These are phyloP conservation scores for Terfezia boudieri DNA, from an alignment of 495 filamentous ascomycete genomes.

Conservation along the genomic window DNA sequence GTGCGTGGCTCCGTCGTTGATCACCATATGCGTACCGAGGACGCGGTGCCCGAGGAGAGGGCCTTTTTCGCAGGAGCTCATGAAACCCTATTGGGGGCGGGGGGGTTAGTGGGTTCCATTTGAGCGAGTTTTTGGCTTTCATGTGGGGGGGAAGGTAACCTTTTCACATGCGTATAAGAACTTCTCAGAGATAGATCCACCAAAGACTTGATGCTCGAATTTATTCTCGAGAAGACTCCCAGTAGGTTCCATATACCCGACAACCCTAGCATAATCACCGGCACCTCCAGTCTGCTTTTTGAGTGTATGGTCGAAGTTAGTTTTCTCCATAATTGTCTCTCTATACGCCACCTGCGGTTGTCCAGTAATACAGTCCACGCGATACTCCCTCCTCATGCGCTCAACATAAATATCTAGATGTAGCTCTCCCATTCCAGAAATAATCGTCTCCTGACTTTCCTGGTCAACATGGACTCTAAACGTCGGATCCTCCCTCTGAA, in stretches of 20 bases:
- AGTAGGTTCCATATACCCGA: slow-evolving; percentile 81
- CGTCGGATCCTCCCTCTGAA: slow-evolving; percentile 96
- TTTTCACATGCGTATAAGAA: slow-evolving; percentile 91
- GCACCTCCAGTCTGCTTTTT: slow-evolving; percentile 94
- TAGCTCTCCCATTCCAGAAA: slow-evolving; percentile 95
- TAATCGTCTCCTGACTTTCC: slow-evolving; percentile 87
- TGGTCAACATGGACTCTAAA: slow-evolving; percentile 83
- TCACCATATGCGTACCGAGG: slow-evolving; percentile 67
- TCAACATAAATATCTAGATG: slow-evolving; percentile 97
- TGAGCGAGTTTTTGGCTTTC: background rate
- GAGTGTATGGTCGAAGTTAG: slow-evolving; percentile 78
- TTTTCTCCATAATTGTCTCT: slow-evolving; percentile 60
- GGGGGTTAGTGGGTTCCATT: background rate
- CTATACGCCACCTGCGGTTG: slow-evolving; percentile 95
- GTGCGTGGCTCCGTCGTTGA: slow-evolving; percentile 95
- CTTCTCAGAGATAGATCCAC: slow-evolving; percentile 87
- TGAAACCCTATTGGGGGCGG: slow-evolving; percentile 41
- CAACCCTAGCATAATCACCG: slow-evolving; percentile 85
- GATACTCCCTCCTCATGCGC: slow-evolving; percentile 94
- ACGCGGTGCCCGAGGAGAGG: slow-evolving; percentile 87
- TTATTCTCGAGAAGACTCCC: slow-evolving; percentile 46
- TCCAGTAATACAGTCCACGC: slow-evolving; percentile 83
- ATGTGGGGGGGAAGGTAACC: slow-evolving; percentile 1
- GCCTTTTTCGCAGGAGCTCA: slow-evolving; percentile 61
- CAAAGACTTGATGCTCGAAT: slow-evolving; percentile 70